Conservation (phyloP, 1,284 basidiomycete genomes). For the Inonotus obliquus region DNA sequence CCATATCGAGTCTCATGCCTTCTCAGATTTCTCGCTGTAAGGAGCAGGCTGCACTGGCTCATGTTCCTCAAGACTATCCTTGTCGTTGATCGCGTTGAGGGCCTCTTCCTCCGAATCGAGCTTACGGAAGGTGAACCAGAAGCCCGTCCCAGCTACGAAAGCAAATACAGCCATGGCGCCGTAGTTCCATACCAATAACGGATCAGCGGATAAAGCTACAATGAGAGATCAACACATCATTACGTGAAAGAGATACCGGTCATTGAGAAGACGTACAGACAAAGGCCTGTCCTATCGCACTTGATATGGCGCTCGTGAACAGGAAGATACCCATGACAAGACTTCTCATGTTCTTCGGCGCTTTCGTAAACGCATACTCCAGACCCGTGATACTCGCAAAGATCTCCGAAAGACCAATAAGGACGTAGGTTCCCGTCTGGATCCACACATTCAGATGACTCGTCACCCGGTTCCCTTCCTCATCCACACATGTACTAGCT, state of each 20-base stretch:
- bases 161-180: slow-evolving; percentile 37
- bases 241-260: neutral
- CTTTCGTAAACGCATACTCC: slow-evolving; percentile 87
- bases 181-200: slow-evolving; percentile 52
- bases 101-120: slow-evolving; percentile 59
- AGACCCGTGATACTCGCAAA: slow-evolving; percentile 82
- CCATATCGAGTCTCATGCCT: neutral
- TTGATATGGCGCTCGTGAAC: slow-evolving; percentile 61
- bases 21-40: neutral
- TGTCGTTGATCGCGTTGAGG: slow-evolving; percentile 39
- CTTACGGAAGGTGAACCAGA: slow-evolving; percentile 59
- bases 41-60: neutral
- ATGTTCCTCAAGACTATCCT: neutral
- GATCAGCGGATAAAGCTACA: slow-evolving; percentile 35
- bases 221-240: neutral
- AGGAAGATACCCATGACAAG: slow-evolving; percentile 73
- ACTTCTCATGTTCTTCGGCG: slow-evolving; percentile 79
- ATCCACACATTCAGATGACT: slow-evolving; percentile 15
- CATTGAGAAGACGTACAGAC: neutral
- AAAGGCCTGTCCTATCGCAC: slow-evolving; percentile 66
- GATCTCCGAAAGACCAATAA: slow-evolving; percentile 74
- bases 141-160: slow-evolving; percentile 40
- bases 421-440: slow-evolving; percentile 38
- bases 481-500: slow-evolving; percentile 49
- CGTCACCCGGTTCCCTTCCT: slow-evolving; percentile 22